These are phyloP conservation scores for Vigna reflexopilosa DNA, from an alignment of 306 rosid species.

Conservation along the genomic window DNA sequence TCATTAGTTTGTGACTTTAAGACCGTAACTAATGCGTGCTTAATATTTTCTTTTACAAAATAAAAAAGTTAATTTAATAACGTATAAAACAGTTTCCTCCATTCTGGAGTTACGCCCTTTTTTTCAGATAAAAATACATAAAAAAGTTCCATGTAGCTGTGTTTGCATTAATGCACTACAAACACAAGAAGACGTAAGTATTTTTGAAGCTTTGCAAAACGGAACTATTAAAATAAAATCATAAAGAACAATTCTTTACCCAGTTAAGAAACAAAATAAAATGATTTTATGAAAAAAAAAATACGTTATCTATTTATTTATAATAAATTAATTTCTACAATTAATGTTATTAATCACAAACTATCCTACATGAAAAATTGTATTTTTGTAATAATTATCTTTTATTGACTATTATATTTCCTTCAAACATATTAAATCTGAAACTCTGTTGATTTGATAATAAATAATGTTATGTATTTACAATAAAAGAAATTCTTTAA, in stretches of 20 bases:
- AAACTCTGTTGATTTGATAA: no score
- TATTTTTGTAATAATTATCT: no score
- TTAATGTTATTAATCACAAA: no score
- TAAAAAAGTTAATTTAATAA: neutral
- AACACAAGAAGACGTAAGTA: neutral
- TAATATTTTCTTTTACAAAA: neutral
- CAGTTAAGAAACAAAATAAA: neutral
- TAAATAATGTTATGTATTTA: no score
- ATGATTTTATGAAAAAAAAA: neutral
- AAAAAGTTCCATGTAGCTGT: neutral
- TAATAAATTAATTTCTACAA: no score
- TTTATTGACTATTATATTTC: no score
- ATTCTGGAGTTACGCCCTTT: neutral
- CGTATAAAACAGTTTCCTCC: neutral
- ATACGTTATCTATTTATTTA: no score
- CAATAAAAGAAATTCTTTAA: no score
- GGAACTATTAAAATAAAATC: neutral
- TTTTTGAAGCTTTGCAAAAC: neutral
- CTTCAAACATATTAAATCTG: no score
- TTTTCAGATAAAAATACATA: neutral
- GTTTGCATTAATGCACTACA: neutral
- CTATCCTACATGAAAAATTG: no score
- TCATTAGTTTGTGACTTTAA: neutral
- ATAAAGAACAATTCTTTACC: no score
- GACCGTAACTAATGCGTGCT: neutral